Percentiles rank a stretch among this genome's conserved stretches.
Evolutionary conservation across 257 asterid genomes (phyloP).

Genomic region (Verbena officinalis): DNA sequence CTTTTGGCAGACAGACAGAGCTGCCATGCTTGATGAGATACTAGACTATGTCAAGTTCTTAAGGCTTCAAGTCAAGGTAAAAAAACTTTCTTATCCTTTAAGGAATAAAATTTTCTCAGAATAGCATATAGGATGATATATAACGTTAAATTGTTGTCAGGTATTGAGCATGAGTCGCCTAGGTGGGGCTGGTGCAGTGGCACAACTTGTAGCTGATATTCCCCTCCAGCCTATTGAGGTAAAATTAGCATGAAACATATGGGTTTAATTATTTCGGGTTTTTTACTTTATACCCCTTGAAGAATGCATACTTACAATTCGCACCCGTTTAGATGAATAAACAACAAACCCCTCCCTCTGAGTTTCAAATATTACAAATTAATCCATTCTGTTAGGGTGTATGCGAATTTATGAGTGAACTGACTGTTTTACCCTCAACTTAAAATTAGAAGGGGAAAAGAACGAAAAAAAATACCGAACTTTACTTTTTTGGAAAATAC

Average conservation of each 20-base stretch:
- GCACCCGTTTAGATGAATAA: too few relatives aligned
- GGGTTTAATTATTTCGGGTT: too few relatives aligned
- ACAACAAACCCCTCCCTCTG: too few relatives aligned
- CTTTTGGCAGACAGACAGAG: slow-evolving; percentile 60
- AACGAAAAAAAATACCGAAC: too few relatives aligned
- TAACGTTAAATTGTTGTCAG: slow-evolving; percentile 30
- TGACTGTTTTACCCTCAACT: too few relatives aligned
- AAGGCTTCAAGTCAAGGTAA: slow-evolving; percentile 74
- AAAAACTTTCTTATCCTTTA: neutral
- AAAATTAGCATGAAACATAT: slow-evolving; percentile 8
- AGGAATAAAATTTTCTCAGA: neutral
- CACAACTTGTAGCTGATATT: slow-evolving; percentile 70
- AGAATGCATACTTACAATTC: too few relatives aligned
- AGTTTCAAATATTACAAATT: too few relatives aligned
- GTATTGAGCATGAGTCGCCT: slow-evolving; percentile 74
- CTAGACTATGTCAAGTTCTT: slow-evolving; percentile 68
- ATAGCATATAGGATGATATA: neutral
- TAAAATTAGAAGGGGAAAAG: too few relatives aligned
- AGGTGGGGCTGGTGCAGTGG: slow-evolving; percentile 78
- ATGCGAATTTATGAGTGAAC: too few relatives aligned
- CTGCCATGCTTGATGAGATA: slow-evolving; percentile 72
- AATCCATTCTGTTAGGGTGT: too few relatives aligned
- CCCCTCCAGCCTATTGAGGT: slow-evolving; percentile 65
- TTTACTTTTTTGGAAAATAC: too few relatives aligned
- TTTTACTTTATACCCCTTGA: too few relatives aligned